Percentiles rank a stretch among this genome's conserved stretches.
These are phyloP conservation scores for Cyclanthera cordifolia DNA, from an alignment of 306 rosid genomes.

Conservation along the genomic window DNA sequence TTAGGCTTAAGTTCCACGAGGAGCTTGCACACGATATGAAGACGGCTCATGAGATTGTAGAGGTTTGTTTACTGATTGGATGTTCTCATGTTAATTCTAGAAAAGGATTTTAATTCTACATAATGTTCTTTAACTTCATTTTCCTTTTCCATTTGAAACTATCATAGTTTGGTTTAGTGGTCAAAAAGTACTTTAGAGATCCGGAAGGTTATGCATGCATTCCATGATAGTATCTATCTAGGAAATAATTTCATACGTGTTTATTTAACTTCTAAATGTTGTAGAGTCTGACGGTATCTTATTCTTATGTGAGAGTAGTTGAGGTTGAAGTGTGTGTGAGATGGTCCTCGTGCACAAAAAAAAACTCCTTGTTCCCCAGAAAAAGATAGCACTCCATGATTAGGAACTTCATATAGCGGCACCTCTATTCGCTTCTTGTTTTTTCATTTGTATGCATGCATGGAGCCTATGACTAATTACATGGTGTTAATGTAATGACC, in stretches of 20 bases:
- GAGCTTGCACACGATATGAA: slow-evolving; percentile 73
- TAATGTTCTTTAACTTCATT: no score
- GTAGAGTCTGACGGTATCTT: no score
- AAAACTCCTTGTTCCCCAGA: background rate
- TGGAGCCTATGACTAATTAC: slow-evolving; percentile 30
- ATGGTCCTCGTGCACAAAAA: no score
- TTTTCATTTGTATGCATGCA: background rate
- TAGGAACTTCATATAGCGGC: background rate
- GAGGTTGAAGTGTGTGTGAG: no score
- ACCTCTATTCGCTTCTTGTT: background rate
- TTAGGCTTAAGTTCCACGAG: slow-evolving; percentile 85
- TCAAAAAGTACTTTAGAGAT: no score
- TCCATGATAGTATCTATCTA: no score
- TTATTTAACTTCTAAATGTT: no score
- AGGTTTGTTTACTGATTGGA: slow-evolving; percentile 32
- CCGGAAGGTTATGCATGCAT: no score
- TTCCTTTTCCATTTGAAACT: no score
- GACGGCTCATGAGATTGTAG: slow-evolving; percentile 72
- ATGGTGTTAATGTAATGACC: slow-evolving; percentile 46
- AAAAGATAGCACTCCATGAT: background rate
- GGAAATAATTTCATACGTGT: no score
- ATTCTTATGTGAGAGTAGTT: no score
- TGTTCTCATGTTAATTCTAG: background rate
- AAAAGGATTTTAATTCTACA: background rate
- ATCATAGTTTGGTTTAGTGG: no score